Percentiles rank a stretch among this genome's conserved stretches.
phyloP scores from a whole-genome alignment of 805 yeast species.

The Yamadazyma paraphyllophila region DNA sequence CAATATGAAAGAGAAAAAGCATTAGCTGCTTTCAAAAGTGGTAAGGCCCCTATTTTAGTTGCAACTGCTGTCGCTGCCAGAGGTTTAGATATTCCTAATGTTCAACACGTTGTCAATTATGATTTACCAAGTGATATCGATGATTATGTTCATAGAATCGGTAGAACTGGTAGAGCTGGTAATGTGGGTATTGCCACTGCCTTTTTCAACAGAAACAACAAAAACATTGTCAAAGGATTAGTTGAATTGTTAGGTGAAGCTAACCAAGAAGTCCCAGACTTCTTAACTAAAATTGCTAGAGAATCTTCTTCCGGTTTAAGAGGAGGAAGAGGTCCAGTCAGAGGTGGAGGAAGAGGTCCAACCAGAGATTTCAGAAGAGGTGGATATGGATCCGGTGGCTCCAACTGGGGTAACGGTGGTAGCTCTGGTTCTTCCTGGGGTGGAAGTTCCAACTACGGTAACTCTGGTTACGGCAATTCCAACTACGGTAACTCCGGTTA shows the following conservation, averaged over 20 bases:
- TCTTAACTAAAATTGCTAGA: constrained; percentile 76
- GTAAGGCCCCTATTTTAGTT: constrained; percentile 89
- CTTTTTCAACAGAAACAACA: constrained; percentile 94
- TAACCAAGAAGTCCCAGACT: constrained; percentile 94
- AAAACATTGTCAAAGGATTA: constrained; percentile 82
- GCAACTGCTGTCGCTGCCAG: constrained; percentile 99
- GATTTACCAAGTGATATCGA: constrained; percentile 96
- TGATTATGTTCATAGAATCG: constrained; percentile 98
- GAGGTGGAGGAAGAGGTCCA: constrained; percentile 26
- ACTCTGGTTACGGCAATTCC: constrained; percentile 14
- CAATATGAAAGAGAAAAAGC: constrained; percentile 98
- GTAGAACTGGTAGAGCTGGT: constrained; percentile 99
- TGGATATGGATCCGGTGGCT: constrained; percentile 36
- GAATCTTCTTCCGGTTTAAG: constrained; percentile 57
- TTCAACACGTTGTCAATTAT: constrained; percentile 94
- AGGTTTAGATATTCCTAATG: constrained; percentile 99
- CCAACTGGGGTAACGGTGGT: constrained; percentile 16
- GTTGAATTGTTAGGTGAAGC: constrained; percentile 89
- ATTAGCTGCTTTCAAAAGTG: constrained; percentile 86
- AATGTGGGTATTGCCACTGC: constrained; percentile 98
- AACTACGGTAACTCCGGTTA: constrained; percentile 17
- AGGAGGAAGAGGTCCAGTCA: constrained; percentile 46
- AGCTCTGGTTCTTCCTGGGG: constrained; percentile 9
- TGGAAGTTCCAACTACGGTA: constrained; percentile 19
- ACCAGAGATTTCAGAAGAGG: constrained; percentile 54